Evolutionary conservation across 1,139 yeast genomes (phyloP).

Genomic region (Waltiozyma sp.): DNA sequence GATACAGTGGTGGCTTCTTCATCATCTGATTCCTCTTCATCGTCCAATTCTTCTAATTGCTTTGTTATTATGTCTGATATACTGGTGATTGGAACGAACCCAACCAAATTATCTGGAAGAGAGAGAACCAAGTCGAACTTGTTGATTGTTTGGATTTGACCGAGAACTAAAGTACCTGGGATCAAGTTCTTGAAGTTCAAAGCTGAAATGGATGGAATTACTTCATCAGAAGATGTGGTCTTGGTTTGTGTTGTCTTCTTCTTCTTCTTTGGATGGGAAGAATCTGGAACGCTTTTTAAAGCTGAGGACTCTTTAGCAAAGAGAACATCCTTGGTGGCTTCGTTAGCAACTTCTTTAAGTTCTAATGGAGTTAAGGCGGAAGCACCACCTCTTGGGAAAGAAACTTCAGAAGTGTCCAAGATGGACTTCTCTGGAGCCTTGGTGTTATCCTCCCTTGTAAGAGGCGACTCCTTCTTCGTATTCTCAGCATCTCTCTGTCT

Average conservation of each 20-base stretch:
- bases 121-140: constrained; percentile 57
- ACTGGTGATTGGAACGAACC: constrained; percentile 68
- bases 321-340: constrained; percentile 79
- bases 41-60: constrained; percentile 43
- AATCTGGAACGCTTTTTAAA: constrained; percentile 18
- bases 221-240: constrained; percentile 19
- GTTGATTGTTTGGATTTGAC: constrained; percentile 56
- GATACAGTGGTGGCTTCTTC: constrained; percentile 21
- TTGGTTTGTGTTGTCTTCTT: constrained; percentile 20
- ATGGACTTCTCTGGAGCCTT: constrained; percentile 24
- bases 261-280: constrained; percentile 26
- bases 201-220: constrained; percentile 36
- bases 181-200: constrained; percentile 49
- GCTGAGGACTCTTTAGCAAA: constrained; percentile 34
- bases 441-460: constrained; percentile 26
- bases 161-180: constrained; percentile 67
- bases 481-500: constrained; percentile 25
- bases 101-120: constrained; percentile 75
- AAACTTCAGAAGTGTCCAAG: constrained; percentile 36
- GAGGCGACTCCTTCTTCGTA: constrained; percentile 23
- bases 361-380: constrained; percentile 81
- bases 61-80: constrained; percentile 55
- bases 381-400: constrained; percentile 95
- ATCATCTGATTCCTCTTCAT: constrained; percentile 31
- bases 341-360: constrained; percentile 84